These are phyloP conservation scores for Cardamine occulta DNA, from an alignment of 345 rosid species.

Conservation along the genomic window DNA sequence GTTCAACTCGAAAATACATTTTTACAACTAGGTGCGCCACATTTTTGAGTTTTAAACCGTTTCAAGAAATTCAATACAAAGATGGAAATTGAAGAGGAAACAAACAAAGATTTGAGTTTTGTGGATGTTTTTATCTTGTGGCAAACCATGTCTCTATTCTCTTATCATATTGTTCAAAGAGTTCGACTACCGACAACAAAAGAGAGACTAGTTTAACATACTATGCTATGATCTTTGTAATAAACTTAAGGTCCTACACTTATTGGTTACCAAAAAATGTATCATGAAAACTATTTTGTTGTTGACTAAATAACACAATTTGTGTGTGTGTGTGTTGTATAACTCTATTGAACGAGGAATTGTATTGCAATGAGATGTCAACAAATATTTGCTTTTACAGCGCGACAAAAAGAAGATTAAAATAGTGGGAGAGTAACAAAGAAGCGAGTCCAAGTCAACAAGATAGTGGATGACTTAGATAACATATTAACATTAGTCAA, in stretches of 20 bases:
- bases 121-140: no score
- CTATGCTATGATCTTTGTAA: not conserved
- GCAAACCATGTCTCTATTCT: no score
- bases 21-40: no score
- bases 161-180: no score
- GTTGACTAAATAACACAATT: not conserved
- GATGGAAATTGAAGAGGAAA: no score
- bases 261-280: not conserved
- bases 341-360: not conserved
- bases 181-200: no score
- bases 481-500: slow-evolving; percentile 8
- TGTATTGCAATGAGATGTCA: not conserved
- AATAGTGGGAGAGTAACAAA: slow-evolving; percentile 5
- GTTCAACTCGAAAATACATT: no score
- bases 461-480: slow-evolving; percentile 29
- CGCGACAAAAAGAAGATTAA: not conserved
- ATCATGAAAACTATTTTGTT: not conserved
- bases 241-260: not conserved
- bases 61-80: no score
- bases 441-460: not conserved
- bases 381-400: not conserved
- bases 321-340: not conserved
- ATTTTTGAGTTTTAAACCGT: no score
- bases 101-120: no score
- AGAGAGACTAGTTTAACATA: no score